Percentiles rank a stretch among this genome's conserved stretches.
Conservation (phyloP, 2,329 filamentous ascomycete species). For the Aspergillus carbonarius region DNA sequence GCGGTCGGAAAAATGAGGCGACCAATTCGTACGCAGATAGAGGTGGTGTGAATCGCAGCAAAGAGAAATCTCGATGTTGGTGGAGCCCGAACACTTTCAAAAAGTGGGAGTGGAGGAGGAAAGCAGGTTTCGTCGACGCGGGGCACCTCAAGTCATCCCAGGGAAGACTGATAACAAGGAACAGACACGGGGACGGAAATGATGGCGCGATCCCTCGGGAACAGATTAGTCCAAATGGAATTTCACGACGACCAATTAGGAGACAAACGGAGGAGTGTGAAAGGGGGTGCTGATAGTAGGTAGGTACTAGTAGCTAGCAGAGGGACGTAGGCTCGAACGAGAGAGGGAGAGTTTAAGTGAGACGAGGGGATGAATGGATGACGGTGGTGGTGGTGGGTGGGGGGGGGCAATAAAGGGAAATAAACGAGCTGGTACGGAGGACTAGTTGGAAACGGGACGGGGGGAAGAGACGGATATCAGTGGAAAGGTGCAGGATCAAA, state of each 20-base stretch:
- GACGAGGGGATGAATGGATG: background rate
- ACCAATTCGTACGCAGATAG: background rate
- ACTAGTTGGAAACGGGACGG: background rate
- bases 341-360: background rate
- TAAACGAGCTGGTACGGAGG: background rate
- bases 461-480: background rate
- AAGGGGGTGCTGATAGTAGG: background rate
- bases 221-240: background rate
- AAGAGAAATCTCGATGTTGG: background rate
- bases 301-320: background rate
- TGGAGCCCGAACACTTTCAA: background rate
- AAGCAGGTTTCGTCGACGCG: constrained; percentile 13
- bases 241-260: background rate
- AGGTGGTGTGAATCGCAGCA: background rate
- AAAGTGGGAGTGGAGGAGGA: background rate
- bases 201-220: background rate
- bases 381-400: background rate
- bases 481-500: background rate
- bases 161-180: constrained; percentile 3
- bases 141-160: constrained; percentile 15
- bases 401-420: background rate
- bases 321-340: background rate
- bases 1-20: constrained; percentile 6
- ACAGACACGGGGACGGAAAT: background rate
- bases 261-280: background rate